A percentile compares a stretch with the other conserved stretches of the same genome.
Evolutionary conservation across 1,139 yeast genomes (phyloP).

Genomic region (Candida freyschussii): DNA sequence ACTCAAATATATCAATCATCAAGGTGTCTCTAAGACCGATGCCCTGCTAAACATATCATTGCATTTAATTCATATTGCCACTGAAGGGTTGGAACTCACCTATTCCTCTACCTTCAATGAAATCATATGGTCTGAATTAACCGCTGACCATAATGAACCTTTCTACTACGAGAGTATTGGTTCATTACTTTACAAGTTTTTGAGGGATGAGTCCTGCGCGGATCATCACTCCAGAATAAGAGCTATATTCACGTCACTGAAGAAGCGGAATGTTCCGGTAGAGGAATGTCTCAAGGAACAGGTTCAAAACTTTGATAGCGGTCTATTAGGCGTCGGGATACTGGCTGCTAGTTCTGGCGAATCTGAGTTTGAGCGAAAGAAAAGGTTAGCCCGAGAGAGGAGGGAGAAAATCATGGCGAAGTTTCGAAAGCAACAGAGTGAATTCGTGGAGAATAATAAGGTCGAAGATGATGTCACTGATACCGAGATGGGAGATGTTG

Average conservation of each 20-base stretch:
- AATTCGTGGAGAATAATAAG: conserved; percentile 53
- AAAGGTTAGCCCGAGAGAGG: conserved; percentile 65
- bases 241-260: conserved; percentile 43
- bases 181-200: conserved; percentile 39
- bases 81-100: conserved; percentile 25
- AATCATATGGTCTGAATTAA: conserved; percentile 32
- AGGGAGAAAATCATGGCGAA: conserved; percentile 72
- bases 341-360: conserved; percentile 15
- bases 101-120: conserved; percentile 18
- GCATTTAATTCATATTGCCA: conserved; percentile 62
- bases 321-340: conserved; percentile 19
- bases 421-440: conserved; percentile 70
- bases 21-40: conserved; percentile 44
- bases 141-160: conserved; percentile 35
- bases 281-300: conserved; percentile 30
- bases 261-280: conserved; percentile 26
- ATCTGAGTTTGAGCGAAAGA: conserved; percentile 54
- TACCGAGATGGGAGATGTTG: conserved; percentile 36
- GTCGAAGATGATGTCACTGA: conserved; percentile 33
- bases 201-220: conserved; percentile 37
- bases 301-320: conserved; percentile 29
- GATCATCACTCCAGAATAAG: conserved; percentile 48
- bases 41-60: conserved; percentile 52
- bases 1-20: conserved; percentile 38
- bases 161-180: conserved; percentile 40